Conservation (phyloP, 2,329 filamentous ascomycete genomes). For the Ceratocystis huliohia region DNA sequence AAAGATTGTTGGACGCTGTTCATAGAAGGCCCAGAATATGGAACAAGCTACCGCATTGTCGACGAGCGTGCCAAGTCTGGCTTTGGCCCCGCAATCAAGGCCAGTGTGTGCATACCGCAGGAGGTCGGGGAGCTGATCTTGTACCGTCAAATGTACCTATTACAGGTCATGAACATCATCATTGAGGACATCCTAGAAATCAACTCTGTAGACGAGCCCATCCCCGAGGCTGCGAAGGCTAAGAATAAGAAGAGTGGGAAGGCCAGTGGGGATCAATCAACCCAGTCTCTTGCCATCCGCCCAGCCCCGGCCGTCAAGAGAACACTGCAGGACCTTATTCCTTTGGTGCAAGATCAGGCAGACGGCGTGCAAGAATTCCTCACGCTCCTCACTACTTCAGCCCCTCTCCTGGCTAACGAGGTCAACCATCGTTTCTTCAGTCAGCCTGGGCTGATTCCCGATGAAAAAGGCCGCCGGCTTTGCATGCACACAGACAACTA, state of each 20-base stretch:
- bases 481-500: constrained; percentile 31
- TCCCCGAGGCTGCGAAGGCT: not conserved
- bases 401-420: constrained; percentile 27
- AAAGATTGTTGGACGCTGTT: constrained; percentile 31
- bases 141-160: constrained; percentile 29
- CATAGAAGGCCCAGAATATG: constrained; percentile 29
- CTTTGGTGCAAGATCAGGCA: constrained; percentile 28
- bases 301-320: constrained; percentile 25
- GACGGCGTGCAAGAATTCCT: constrained; percentile 29
- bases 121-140: constrained; percentile 30
- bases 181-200: constrained; percentile 33
- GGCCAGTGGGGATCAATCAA: constrained; percentile 21
- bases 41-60: constrained; percentile 26
- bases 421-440: constrained; percentile 32
- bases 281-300: constrained; percentile 29
- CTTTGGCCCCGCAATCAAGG: constrained; percentile 24
- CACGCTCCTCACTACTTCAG: constrained; percentile 27
- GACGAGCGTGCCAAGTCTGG: not conserved
- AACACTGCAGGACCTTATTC: constrained; percentile 27
- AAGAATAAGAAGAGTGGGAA: constrained; percentile 10
- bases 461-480: constrained; percentile 33
- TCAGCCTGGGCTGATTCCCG: constrained; percentile 32
- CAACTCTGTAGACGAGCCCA: constrained; percentile 27
- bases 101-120: constrained; percentile 26
- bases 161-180: constrained; percentile 32